phyloP scores from a whole-genome alignment of 2,329 filamentous ascomycete species.

The Grosmannia serpens region DNA sequence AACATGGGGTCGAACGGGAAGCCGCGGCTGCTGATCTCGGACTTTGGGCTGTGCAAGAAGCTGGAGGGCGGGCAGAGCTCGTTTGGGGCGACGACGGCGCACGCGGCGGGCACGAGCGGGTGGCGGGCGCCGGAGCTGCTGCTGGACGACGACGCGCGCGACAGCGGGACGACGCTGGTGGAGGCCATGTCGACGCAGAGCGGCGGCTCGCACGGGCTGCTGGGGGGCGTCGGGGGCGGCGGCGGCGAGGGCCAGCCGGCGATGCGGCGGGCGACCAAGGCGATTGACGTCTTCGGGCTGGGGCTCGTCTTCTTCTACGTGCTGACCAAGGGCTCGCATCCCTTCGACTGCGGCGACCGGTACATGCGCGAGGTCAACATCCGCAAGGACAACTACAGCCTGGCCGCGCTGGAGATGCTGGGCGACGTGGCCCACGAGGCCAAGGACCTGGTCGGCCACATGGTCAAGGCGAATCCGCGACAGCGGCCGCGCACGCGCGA shows the following conservation, averaged over 20 bases:
- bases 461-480: constrained; percentile 51
- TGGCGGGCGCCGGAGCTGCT: constrained; percentile 95
- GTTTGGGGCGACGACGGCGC: constrained; percentile 85
- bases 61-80: constrained; percentile 89
- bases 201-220: constrained; percentile 24
- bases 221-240: constrained; percentile 18
- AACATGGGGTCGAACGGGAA: constrained; percentile 56
- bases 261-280: constrained; percentile 74
- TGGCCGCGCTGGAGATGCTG: constrained; percentile 59
- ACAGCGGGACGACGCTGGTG: constrained; percentile 29
- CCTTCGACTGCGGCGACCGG: constrained; percentile 85
- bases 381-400: constrained; percentile 71
- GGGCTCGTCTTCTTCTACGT: constrained; percentile 99
- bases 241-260: constrained; percentile 38
- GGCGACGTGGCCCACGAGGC: constrained; percentile 82
- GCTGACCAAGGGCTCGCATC: constrained; percentile 83
- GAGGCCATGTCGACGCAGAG: constrained; percentile 43
- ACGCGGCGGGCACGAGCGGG: constrained; percentile 84
- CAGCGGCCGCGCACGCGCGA: constrained; percentile 59
- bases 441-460: constrained; percentile 71
- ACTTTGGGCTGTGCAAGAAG: constrained; percentile 97
- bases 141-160: constrained; percentile 59
- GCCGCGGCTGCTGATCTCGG: constrained; percentile 85
- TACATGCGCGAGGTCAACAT: constrained; percentile 98
- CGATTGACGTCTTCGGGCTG: constrained; percentile 95